Evolutionary conservation across 2,329 filamentous ascomycete species (phyloP).

Genomic region (Simplicillium aogashimaense): DNA sequence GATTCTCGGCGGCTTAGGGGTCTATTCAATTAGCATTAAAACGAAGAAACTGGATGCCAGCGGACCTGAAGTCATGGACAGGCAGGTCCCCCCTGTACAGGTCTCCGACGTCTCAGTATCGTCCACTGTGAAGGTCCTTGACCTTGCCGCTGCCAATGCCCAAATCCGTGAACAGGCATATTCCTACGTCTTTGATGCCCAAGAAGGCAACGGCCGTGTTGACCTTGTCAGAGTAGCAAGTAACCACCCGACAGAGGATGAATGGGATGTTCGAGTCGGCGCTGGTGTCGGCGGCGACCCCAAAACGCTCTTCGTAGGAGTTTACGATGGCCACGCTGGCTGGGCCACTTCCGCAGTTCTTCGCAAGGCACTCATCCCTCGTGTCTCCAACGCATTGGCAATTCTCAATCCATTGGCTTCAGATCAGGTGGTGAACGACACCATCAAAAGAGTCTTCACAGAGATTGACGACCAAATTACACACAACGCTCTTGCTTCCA

Average conservation of each 20-base stretch:
- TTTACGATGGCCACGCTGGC: slow-evolving; percentile 41
- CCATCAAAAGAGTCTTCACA: slow-evolving; percentile 48
- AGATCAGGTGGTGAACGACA: slow-evolving; percentile 36
- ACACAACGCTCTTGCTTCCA: slow-evolving; percentile 20
- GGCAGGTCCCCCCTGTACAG: too few relatives aligned
- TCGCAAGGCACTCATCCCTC: slow-evolving; percentile 28
- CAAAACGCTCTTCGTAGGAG: slow-evolving; percentile 21
- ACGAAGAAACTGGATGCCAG: too few relatives aligned
- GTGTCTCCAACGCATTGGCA: slow-evolving; percentile 25
- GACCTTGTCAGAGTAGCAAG: slow-evolving; percentile 23
- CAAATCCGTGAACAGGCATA: slow-evolving; percentile 19
- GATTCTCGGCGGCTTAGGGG: too few relatives aligned
- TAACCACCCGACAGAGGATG: slow-evolving; percentile 24
- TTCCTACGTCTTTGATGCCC: slow-evolving; percentile 18
- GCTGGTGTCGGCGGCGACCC: slow-evolving; percentile 16
- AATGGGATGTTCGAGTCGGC: slow-evolving; percentile 21
- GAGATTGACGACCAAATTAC: slow-evolving; percentile 48
- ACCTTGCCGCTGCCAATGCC: slow-evolving; percentile 17
- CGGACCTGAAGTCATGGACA: too few relatives aligned
- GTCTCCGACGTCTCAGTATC: too few relatives aligned
- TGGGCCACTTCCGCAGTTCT: slow-evolving; percentile 30
- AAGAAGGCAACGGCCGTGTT: slow-evolving; percentile 17
- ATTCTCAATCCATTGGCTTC: slow-evolving; percentile 20
- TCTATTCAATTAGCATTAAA: too few relatives aligned
- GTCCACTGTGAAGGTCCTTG: slow-evolving; percentile 12